Evolutionary conservation across 1,139 yeast genomes (phyloP).

Genomic region (Pichia sp.): DNA sequence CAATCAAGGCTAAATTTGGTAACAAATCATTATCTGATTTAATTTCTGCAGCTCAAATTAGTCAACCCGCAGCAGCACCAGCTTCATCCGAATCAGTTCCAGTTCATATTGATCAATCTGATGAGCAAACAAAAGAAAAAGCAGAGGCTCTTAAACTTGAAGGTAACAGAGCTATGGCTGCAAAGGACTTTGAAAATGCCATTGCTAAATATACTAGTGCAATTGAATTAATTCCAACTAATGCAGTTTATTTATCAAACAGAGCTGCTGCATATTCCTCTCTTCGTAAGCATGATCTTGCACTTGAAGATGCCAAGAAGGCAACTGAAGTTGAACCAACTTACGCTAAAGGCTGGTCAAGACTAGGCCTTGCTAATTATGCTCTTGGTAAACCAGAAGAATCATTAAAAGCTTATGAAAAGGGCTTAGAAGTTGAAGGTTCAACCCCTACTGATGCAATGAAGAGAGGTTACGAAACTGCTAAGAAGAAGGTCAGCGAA

Average conservation of each 20-base stretch:
- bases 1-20: conserved; percentile 35
- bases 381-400: conserved; percentile 87
- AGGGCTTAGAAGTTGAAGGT: conserved; percentile 85
- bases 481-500: conserved; percentile 76
- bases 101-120: conserved; percentile 38
- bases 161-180: conserved; percentile 92
- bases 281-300: conserved; percentile 62
- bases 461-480: conserved; percentile 91
- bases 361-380: conserved; percentile 88
- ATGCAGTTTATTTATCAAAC: conserved; percentile 83
- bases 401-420: conserved; percentile 83
- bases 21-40: conserved; percentile 48
- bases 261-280: conserved; percentile 97
- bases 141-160: conserved; percentile 83
- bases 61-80: conserved; percentile 4
- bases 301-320: conserved; percentile 73
- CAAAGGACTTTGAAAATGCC: conserved; percentile 62
- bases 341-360: conserved; percentile 89
- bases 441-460: conserved; percentile 79
- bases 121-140: conserved; percentile 50
- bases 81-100: conserved; percentile 30
- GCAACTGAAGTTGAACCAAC: conserved; percentile 74
- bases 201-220: conserved; percentile 76
- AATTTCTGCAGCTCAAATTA: conserved; percentile 23
- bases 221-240: conserved; percentile 59